phyloP scores from a whole-genome alignment of 2,329 filamentous ascomycete genomes.

The Ascocoryne sarcoides region DNA sequence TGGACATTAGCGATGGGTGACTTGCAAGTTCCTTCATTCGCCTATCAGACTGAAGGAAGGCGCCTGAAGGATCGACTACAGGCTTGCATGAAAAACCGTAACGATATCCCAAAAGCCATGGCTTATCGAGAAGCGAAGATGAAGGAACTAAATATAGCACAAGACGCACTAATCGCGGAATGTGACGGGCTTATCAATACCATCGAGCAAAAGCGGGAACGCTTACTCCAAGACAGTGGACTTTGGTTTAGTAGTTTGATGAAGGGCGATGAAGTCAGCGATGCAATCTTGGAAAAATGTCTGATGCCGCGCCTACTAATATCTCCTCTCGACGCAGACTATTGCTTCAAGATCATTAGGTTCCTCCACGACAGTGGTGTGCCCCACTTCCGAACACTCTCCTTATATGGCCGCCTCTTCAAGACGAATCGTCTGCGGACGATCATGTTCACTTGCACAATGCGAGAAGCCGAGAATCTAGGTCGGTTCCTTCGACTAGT shows the following conservation, averaged over 20 bases:
- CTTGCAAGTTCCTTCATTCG: conserved; percentile 63
- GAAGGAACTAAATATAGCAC: conserved; percentile 58
- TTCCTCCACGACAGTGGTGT: conserved; percentile 79
- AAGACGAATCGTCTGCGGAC: conserved; percentile 70
- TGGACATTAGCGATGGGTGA: conserved; percentile 86
- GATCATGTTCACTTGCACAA: conserved; percentile 81
- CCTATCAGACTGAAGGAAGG: conserved; percentile 60
- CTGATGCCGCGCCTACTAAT: conserved; percentile 80
- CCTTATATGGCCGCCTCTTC: conserved; percentile 77
- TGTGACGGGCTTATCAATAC: conserved; percentile 60
- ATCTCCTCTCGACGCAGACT: conserved; percentile 82
- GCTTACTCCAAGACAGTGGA: conserved; percentile 67
- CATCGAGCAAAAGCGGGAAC: conserved; percentile 57
- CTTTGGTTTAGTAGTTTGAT: conserved; percentile 65
- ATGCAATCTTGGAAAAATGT: conserved; percentile 79
- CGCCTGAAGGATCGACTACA: conserved; percentile 34
- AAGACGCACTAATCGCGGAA: conserved; percentile 64
- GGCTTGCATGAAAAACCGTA: conserved; percentile 60
- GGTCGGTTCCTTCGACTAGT: conserved; percentile 82
- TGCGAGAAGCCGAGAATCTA: conserved; percentile 86
- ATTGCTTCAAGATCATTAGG: conserved; percentile 76
- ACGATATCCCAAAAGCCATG: conserved; percentile 59
- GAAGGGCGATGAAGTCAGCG: conserved; percentile 59
- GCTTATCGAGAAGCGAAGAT: conserved; percentile 62
- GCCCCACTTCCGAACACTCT: conserved; percentile 78